Evolutionary conservation across 306 rosid species (phyloP).

Genomic region (Gastrolobium villosum): DNA sequence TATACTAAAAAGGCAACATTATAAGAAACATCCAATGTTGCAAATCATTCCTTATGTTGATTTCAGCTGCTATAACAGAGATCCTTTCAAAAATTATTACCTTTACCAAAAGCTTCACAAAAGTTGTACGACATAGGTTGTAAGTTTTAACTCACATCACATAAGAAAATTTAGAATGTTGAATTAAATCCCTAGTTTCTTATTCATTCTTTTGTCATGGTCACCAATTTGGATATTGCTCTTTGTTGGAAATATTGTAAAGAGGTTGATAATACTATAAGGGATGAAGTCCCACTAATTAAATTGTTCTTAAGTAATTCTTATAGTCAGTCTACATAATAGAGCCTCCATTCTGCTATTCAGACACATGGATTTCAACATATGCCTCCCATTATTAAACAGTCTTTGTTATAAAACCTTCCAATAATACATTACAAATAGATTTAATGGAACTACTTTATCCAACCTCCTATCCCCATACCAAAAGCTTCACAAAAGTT

Average conservation of each 20-base stretch:
- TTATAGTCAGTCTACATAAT: too few species aligned
- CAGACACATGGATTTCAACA: too few species aligned
- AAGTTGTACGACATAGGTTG: neutral
- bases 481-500: constrained; percentile 8
- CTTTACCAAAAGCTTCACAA: constrained; percentile 20
- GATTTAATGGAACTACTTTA: constrained; percentile 26
- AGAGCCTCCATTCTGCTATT: too few species aligned
- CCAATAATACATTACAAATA: neutral
- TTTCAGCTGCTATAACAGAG: constrained; percentile 1
- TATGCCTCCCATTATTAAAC: too few species aligned
- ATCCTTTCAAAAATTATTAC: neutral
- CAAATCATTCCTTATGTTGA: constrained; percentile 11
- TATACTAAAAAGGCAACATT: constrained; percentile 13
- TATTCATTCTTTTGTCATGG: neutral
- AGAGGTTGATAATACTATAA: too few species aligned
- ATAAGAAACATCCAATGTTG: constrained; percentile 19
- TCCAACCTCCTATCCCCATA: constrained; percentile 15
- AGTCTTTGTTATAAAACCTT: neutral
- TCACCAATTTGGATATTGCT: neutral
- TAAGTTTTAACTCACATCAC: neutral
- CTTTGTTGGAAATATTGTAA: neutral
- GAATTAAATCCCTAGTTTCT: neutral
- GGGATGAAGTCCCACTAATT: too few species aligned
- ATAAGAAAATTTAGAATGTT: neutral
- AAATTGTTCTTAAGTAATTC: too few species aligned